Evolutionary conservation across 164 flowering plant genomes (phyloP).

Genomic region (Sextonia rubra): DNA sequence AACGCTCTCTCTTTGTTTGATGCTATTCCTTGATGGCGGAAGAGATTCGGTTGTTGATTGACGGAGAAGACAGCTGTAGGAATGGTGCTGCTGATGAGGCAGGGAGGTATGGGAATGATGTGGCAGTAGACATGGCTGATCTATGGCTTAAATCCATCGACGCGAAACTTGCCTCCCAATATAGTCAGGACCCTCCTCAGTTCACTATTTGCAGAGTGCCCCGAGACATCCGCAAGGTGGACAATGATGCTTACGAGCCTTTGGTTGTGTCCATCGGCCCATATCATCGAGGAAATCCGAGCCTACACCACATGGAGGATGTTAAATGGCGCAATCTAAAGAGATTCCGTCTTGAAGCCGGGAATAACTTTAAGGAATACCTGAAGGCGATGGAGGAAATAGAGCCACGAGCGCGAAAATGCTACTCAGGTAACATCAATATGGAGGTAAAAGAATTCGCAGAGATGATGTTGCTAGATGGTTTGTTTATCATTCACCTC

Average conservation of each 20-base stretch:
- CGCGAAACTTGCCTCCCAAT: neutral
- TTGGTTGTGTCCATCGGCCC: slow-evolving; percentile 3
- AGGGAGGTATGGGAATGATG: no score
- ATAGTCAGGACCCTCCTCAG: neutral
- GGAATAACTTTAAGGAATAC: neutral
- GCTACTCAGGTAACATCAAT: slow-evolving; percentile 38
- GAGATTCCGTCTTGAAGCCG: neutral
- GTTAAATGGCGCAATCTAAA: slow-evolving; percentile 6
- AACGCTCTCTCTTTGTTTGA: no score
- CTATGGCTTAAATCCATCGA: neutral
- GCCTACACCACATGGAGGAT: slow-evolving; percentile 1
- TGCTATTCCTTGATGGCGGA: neutral
- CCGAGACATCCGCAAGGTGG: neutral
- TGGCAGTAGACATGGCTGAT: neutral
- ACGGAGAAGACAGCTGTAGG: no score
- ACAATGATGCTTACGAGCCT: neutral
- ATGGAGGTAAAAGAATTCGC: slow-evolving; percentile 28
- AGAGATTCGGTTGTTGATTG: no score
- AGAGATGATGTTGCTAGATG: slow-evolving; percentile 10
- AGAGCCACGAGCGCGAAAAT: slow-evolving; percentile 25
- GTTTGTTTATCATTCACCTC: slow-evolving; percentile 9
- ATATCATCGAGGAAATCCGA: neutral
- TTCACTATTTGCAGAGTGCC: slow-evolving; percentile 15
- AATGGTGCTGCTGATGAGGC: no score
- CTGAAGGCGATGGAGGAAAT: neutral